Base-by-base conservation (phyloP, 345 rosid genomes). In the Trapa bicornis region DNA sequence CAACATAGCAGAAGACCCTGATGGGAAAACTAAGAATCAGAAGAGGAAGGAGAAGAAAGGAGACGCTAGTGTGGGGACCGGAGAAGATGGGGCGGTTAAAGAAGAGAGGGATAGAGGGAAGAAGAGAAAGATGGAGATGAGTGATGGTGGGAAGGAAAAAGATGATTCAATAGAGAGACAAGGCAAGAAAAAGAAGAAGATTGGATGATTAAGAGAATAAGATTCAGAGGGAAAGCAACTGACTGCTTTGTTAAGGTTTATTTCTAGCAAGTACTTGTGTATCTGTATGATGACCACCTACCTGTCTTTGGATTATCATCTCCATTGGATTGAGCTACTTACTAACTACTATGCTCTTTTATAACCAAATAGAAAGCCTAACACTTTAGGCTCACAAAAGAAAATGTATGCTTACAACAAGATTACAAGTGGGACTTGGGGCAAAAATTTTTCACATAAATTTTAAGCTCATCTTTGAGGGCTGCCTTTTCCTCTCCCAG, bases 181-280 rank as follows among this genome's bases (percentile, higher is more conserved):
- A 2, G 41, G 39, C 45, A 65, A 65, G 62, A 71, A 71, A 53
- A 71, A 65, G 67, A 65, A 64, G 62, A 64, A 43, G 54, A 70
- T 22, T 22, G 29, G 43, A 38, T 37, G 38, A 65, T 41, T 12
- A 3, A 57, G 37, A 0, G 38, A 65, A 32, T 12, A 3, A 57
- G 37, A 0, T 38, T 36, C 50, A n/a, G 50, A 6, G 22, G 15
- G 13, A 7, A 62, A 2, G 38, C 29, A 22, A 22, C 29, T 22
- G 29, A 22, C 29, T 22, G 37, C 14, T 62, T 13, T 37, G 65
- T 37, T 36, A 32, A 62, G 45, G 65, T 37, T 37, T 15, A 45
- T 62, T 12, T 62, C 32, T 2, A 16, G 65, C 68, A 5, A 2
- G 41, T 29, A n/a, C 4, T 62, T 61, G 5, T 36, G 39, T 61